Conservation (phyloP, 2,329 filamentous ascomycete genomes). For the Chaetothyriales sp. region DNA sequence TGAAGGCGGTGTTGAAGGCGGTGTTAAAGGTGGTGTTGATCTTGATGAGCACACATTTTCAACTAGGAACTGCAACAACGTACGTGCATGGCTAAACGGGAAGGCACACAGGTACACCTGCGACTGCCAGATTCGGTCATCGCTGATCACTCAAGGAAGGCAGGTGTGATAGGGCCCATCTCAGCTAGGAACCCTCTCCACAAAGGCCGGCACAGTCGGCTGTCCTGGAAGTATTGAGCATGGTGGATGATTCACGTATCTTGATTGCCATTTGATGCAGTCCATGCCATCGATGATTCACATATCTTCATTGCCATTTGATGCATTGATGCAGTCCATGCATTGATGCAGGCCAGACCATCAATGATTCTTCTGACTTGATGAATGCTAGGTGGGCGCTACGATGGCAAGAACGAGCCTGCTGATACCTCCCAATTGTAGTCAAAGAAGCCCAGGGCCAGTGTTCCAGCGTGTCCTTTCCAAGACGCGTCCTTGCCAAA, state of each 20-base stretch:
- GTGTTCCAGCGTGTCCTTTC: conserved; percentile 38
- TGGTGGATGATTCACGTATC: no score
- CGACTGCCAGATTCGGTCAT: not conserved
- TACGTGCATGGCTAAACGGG: not conserved
- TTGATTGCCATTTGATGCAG: not conserved
- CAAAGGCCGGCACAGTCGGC: not conserved
- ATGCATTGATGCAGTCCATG: not conserved
- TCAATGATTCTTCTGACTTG: not conserved
- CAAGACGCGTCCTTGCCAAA: conserved; percentile 33
- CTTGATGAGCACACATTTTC: not conserved
- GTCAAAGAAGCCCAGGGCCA: conserved; percentile 45
- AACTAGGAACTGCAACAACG: not conserved
- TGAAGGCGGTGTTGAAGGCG: no score
- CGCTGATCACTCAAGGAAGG: not conserved
- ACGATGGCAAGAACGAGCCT: conserved; percentile 31
- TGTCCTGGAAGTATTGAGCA: no score
- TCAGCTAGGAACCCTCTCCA: not conserved
- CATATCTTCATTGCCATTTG: not conserved
- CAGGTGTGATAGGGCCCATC: not conserved
- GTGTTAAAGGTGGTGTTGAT: conserved; percentile 1
- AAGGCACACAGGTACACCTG: not conserved
- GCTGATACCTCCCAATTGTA: conserved; percentile 38
- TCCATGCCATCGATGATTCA: not conserved
- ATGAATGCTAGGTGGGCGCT: not conserved
- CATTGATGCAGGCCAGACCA: not conserved